These are phyloP conservation scores for Trypanosoma rangeli DNA, from an alignment of 208 protist species.

Conservation along the genomic window DNA sequence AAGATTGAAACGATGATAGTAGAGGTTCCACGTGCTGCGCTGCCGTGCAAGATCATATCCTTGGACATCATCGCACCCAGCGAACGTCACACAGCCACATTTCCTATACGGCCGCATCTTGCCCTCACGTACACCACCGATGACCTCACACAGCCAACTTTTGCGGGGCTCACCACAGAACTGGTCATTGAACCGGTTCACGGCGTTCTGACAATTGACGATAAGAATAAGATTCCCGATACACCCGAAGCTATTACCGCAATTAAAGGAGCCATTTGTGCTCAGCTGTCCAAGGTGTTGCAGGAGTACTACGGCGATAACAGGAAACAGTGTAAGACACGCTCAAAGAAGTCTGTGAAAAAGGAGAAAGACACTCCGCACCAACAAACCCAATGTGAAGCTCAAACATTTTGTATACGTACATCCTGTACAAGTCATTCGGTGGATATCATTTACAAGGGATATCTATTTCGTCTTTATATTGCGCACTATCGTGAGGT, in stretches of 20 bases:
- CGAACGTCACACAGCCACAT: conserved; percentile 72
- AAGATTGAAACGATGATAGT: conserved; percentile 64
- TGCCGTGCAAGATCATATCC: conserved; percentile 77
- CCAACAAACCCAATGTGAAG: conserved; percentile 11
- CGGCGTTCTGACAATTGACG: conserved; percentile 82
- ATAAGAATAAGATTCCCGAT: conserved; percentile 83
- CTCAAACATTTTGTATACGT: conserved; percentile 30
- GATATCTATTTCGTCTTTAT: conserved; percentile 87
- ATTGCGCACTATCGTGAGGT: conserved; percentile 88
- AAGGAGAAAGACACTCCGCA: conserved; percentile 14
- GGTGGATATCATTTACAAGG: conserved; percentile 77
- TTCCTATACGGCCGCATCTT: conserved; percentile 77
- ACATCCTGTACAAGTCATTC: conserved; percentile 65
- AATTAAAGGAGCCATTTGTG: conserved; percentile 87
- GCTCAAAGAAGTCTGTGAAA: neutral
- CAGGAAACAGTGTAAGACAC: neutral
- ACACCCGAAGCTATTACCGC: conserved; percentile 77
- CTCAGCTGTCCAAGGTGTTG: conserved; percentile 77
- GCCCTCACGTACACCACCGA: conserved; percentile 74
- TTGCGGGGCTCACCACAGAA: conserved; percentile 54
- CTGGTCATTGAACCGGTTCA: conserved; percentile 75
- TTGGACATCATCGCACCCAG: conserved; percentile 76
- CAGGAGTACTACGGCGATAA: conserved; percentile 40
- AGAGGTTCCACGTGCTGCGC: conserved; percentile 45
- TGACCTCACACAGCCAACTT: conserved; percentile 39